Base-by-base conservation (phyloP, 2,329 filamentous ascomycete genomes). In the Myriosclerotinia curreyana region DNA sequence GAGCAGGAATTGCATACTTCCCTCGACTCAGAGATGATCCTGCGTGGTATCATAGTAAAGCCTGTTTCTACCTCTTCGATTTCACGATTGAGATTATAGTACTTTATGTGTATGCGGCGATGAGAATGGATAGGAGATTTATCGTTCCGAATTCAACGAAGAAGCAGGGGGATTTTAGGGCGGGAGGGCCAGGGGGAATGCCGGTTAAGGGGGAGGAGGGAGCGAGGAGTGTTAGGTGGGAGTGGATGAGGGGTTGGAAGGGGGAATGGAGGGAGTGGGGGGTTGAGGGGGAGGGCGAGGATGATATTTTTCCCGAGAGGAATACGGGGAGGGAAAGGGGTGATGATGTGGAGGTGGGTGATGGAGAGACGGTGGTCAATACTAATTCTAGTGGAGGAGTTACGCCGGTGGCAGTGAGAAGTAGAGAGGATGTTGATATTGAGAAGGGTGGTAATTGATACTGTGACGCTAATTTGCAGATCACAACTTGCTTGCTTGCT, bases 11-110 rank as follows among this genome's bases (percentile, higher is more conserved):
- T 81, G 93, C 86, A 73, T 64, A n/a, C 5, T 9, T 44, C 9
- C 46, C 51, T 11, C 51, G 54, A 25, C 66, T 61, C 1, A 51
- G 40, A 5, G 36, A 66, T 12, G 40, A 54, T 12, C 66, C 68
- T 5, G 65, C 61, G 0, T 64, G 62, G 50, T 66, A 69, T 40
- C 83, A 91, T 70, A 78, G 78, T 72, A 89, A 88, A 74, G 83
- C 85, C 1, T 84, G 83, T 70, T 96, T 91, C 79, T 96, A 94
- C 77, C 77, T 86, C 71, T 90, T 94, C 78, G 89, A 90, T 77
- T 95, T 90, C 72, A 79, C 78, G n/a, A 79, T 92, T 40, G 92
- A 96, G 75, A 78, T 92, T 50, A 71, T 88, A 34, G 85, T 91
- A 44, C 81, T 94, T 5, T 82, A 81, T 56, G 76, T 86, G 11